phyloP scores from a whole-genome alignment of 192 early-diverging fungal species.

The Backusella tarrabulga region DNA sequence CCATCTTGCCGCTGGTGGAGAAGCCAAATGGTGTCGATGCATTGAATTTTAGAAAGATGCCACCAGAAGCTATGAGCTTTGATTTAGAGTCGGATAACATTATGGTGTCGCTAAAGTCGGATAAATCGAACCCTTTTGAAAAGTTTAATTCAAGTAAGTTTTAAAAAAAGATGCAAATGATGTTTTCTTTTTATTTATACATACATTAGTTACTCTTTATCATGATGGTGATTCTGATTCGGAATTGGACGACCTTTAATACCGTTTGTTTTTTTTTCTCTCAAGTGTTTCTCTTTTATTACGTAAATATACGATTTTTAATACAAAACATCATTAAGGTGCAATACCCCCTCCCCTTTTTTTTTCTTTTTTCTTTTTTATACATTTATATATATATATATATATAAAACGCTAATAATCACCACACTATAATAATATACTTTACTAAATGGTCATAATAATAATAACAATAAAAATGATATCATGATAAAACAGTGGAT shows the following conservation, averaged over 20 bases:
- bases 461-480: neutral
- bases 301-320: neutral
- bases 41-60: slow-evolving; percentile 58
- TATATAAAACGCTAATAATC: neutral
- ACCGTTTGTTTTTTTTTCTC: neutral
- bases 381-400: neutral
- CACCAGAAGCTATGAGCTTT: slow-evolving; percentile 55
- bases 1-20: slow-evolving; percentile 70
- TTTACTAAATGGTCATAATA: neutral
- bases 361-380: neutral
- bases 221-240: slow-evolving; percentile 57
- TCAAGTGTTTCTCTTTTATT: neutral
- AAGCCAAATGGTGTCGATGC: slow-evolving; percentile 59
- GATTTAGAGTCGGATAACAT: slow-evolving; percentile 62
- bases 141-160: slow-evolving; percentile 55
- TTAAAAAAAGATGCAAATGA: neutral
- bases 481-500: neutral
- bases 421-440: neutral
- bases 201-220: slow-evolving; percentile 51
- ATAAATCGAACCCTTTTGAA: slow-evolving; percentile 55
- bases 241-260: slow-evolving; percentile 2
- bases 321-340: neutral
- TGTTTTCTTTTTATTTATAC: slow-evolving; percentile 1
- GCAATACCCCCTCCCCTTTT: neutral
- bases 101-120: slow-evolving; percentile 28